Evolutionary conservation across 148 eudicot genomes (phyloP), one percentile per base, ranked within the genome.

Genomic region (Tetragonia tetragonoides): DNA sequence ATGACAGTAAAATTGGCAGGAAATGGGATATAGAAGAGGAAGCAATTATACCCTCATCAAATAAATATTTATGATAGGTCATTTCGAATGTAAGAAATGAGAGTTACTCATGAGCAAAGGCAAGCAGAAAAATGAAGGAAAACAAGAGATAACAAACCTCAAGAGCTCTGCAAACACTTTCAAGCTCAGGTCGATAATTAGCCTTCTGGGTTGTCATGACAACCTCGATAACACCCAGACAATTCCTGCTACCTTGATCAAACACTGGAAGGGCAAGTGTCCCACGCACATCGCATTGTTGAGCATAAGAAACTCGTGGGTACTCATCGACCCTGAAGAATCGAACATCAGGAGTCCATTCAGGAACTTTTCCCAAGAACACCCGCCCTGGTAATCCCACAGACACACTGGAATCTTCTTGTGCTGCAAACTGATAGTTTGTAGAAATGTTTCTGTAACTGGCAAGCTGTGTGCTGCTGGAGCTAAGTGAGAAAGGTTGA

Each of bases 301-400:
- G 84, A 20, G 98, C 97, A 81, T 94, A 88, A 66, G 83, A 76
- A 80, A 94, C 97, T 79, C 98, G 80, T 11, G 90, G 91, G 66
- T 89, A 94, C 86, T 94, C 98, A 46, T 94, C 94, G 20, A 78
- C 83, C 77, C 87, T 81, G 60, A 91, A 94, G 62, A 90, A 90
- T 7, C 91, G 82, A 77, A 94, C 98, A 89, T 94, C 98, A 42
- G 98, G 98, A 21, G 92, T 92, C 98, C 98, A 94, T 80, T 94
- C 98, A 6, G 98, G 97, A 46, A 92, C 98, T 79, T 89, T 90
- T 23, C 85, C 90, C 77, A 80, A 82, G 72, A 89, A 94, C 28
- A 94, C 98, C 63, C 97, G 61, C 9, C 93, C 96, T 60, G 97
- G 97, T 76, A 94, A 83, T 34, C 98, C 98, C 75, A 81, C 85